These are phyloP conservation scores for Euptelea pleiosperma DNA, from an alignment of 164 flowering plant species.

Conservation along the genomic window DNA sequence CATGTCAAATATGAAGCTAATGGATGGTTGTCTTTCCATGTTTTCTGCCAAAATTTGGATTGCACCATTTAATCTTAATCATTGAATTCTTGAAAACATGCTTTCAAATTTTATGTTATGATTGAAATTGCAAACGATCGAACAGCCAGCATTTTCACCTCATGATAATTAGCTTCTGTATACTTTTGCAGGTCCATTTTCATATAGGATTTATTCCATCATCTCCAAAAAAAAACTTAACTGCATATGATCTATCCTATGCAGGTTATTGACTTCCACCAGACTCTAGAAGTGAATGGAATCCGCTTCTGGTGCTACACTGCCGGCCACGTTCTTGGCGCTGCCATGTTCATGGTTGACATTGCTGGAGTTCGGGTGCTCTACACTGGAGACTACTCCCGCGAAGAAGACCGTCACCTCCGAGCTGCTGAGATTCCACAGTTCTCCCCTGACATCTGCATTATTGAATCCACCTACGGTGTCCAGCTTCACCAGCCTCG, in stretches of 20 bases:
- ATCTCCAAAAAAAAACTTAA: too few relatives aligned
- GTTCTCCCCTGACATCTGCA: constrained; percentile 91
- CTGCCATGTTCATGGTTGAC: constrained; percentile 99
- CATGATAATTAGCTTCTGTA: not conserved
- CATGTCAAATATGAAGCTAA: not conserved
- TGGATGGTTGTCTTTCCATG: not conserved
- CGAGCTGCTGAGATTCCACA: constrained; percentile 94
- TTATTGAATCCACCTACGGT: constrained; percentile 92
- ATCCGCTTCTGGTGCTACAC: constrained; percentile 98
- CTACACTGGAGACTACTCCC: constrained; percentile 95
- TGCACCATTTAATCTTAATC: not conserved
- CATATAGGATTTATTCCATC: too few relatives aligned
- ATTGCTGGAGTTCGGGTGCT: constrained; percentile 96
- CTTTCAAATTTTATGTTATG: not conserved
- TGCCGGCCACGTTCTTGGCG: constrained; percentile 99
- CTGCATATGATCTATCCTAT: not conserved
- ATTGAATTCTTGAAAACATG: not conserved
- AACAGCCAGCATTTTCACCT: too few relatives aligned
- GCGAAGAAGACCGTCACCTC: constrained; percentile 96
- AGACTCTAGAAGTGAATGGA: constrained; percentile 91
- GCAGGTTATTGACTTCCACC: constrained; percentile 97
- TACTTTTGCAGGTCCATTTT: not conserved
- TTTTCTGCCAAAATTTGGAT: not conserved
- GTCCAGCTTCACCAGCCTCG: constrained; percentile 97
- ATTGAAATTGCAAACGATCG: too few relatives aligned